A percentile compares a stretch with the other conserved stretches of the same genome.
phyloP scores from a whole-genome alignment of 129 eudicot genomes.

The Flaveria trinervia region DNA sequence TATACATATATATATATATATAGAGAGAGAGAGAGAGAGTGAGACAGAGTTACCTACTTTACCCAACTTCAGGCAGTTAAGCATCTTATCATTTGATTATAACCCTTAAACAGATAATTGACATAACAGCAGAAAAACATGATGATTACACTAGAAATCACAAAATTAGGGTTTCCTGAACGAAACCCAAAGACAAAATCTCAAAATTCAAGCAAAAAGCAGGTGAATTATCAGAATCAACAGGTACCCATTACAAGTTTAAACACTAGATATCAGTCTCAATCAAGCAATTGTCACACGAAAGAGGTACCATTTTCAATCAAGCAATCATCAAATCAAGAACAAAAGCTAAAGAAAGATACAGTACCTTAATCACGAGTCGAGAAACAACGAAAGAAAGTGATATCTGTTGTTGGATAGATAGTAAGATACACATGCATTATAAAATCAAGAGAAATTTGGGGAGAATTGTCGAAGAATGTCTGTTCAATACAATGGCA shows the following conservation, averaged over 20 bases:
- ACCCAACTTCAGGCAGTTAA: too few relatives aligned
- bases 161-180: slow-evolving; percentile 30
- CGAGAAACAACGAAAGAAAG: background rate
- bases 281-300: too few relatives aligned
- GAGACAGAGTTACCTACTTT: too few relatives aligned
- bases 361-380: background rate
- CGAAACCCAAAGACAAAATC: slow-evolving; percentile 4
- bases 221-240: slow-evolving; percentile 8
- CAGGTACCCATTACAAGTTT: slow-evolving; percentile 14
- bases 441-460: too few relatives aligned
- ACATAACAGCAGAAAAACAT: background rate
- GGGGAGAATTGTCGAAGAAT: too few relatives aligned
- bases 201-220: slow-evolving; percentile 12
- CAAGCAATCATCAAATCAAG: slow-evolving; percentile 4
- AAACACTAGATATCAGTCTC: too few relatives aligned
- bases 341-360: background rate
- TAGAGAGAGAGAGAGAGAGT: too few relatives aligned
- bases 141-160: background rate
- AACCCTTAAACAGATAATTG: background rate
- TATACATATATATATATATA: too few relatives aligned
- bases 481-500: too few relatives aligned
- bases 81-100: background rate
- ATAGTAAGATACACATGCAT: background rate
- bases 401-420: background rate
- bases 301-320: background rate